Conservation (phyloP, 495 filamentous ascomycete species). For the Hyaloscypha variabilis region DNA sequence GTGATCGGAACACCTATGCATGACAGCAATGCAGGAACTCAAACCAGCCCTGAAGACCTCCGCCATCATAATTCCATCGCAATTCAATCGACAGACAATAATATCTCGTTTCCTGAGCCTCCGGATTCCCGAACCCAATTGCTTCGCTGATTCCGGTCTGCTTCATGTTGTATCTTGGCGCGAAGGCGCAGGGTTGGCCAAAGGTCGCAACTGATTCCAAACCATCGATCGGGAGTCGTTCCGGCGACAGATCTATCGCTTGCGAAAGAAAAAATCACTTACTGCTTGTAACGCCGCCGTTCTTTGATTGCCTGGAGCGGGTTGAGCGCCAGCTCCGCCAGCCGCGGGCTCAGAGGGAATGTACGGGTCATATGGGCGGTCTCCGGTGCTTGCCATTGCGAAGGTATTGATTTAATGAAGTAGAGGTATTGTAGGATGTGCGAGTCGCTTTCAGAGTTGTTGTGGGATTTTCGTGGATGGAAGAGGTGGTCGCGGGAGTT, state of each 20-base stretch:
- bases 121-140: background rate
- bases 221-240: background rate
- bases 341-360: conserved; percentile 29
- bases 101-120: background rate
- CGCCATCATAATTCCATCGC: background rate
- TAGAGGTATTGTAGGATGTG: background rate
- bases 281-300: conserved; percentile 36
- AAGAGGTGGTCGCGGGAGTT: conserved; percentile 1
- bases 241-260: background rate
- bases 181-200: background rate
- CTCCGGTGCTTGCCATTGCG: conserved; percentile 28
- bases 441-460: conserved; percentile 2
- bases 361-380: conserved; percentile 35
- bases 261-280: conserved; percentile 23
- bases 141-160: background rate
- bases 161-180: background rate
- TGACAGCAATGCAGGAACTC: background rate
- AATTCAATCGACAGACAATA: background rate
- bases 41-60: background rate
- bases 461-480: conserved; percentile 1
- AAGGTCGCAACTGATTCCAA: background rate
- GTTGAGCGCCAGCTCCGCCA: conserved; percentile 24
- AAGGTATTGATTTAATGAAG: conserved; percentile 4
- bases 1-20: background rate
- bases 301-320: conserved; percentile 30